Base-by-base conservation (phyloP, 2,329 filamentous ascomycete species). In the Colletotrichum eleusines region DNA sequence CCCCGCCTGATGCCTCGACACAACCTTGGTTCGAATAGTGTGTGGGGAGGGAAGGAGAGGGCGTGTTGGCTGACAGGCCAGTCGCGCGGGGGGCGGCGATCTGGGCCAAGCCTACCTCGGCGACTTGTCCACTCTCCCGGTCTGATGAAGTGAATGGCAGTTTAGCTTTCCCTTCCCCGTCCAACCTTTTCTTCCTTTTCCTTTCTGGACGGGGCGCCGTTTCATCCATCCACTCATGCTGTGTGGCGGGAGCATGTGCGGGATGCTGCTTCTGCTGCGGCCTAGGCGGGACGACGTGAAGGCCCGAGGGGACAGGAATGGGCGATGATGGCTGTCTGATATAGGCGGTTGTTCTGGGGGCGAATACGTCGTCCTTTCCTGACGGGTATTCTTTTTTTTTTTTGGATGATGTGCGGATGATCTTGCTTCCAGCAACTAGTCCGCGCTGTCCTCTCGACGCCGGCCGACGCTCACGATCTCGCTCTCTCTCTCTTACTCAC, bases 321-420 rank as follows among this genome's bases (percentile, higher is more conserved):
- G 28, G 23, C 6, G 23, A 26, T 2, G 31, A 31, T 50, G 42
- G 44, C 35, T 68, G 38, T 68, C 58, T 63, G 68, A 71, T 71
- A 68, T 71, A 71, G 68, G 33, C 31, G 33, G 7, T n/a, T n/a
- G 57, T 5, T 23, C 46, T 53, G 61, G 35, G 61, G 35, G 38
- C 3, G 28, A 35, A 9, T 35, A 8, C 23, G 35, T 66, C 50
- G 33, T 70, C 50, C 40, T 55, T 44, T 42, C 44, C 6, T 31
- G 14, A 6, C 33, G 40, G n/a, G 14, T 1, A 23, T 26, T 33
- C 33, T 20, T 9, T 23, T 12, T 68, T 63, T 20, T 9, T 23
- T 12, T 68, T 63, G 68, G 68, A 68, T 44, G 64, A 59, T 68
- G 64, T 53, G 64, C 53, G 64, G 58, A 38, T 59, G 58, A 63